Percentiles rank a stretch among this genome's conserved stretches.
Conservation (phyloP, 164 flowering plant species). For the Tinospora cordifolia region DNA sequence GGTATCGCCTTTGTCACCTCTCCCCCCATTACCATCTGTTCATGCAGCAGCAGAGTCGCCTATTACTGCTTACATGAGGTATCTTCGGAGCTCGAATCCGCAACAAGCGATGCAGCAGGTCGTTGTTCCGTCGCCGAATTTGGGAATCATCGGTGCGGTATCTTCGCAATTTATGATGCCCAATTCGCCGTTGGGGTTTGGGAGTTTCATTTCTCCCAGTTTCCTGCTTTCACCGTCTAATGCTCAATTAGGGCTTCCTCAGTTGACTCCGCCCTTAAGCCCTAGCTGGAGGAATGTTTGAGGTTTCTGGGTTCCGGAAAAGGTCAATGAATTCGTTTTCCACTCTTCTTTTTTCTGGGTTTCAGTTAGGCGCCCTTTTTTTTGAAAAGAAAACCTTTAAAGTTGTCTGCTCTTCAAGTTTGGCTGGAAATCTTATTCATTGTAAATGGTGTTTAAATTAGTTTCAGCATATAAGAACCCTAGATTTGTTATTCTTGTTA, state of each 20-base stretch:
- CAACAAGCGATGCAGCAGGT: too few species aligned
- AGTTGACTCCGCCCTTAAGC: slow-evolving; percentile 54
- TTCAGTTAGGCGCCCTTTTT: too few species aligned
- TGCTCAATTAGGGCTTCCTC: slow-evolving; percentile 52
- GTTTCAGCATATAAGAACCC: not conserved
- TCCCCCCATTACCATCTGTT: slow-evolving; percentile 81
- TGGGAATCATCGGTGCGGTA: not conserved
- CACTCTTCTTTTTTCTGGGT: not conserved
- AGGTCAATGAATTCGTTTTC: not conserved
- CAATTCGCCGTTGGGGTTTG: slow-evolving; percentile 48
- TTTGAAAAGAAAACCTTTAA: too few species aligned
- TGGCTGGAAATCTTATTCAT: too few species aligned
- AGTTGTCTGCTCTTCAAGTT: too few species aligned
- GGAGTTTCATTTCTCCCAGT: slow-evolving; percentile 46
- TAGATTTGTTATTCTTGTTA: slow-evolving; percentile 2
- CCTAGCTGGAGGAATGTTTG: slow-evolving; percentile 48
- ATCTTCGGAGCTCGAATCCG: slow-evolving; percentile 35
- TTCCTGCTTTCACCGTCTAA: slow-evolving; percentile 19
- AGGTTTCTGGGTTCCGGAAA: not conserved
- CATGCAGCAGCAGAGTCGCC: slow-evolving; percentile 88
- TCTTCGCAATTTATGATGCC: slow-evolving; percentile 27
- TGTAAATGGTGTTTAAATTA: not conserved
- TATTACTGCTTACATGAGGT: slow-evolving; percentile 83
- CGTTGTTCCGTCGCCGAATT: not conserved
- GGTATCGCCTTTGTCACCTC: slow-evolving; percentile 51